Conservation (phyloP, 805 yeast species). For the Lipomyces spencermartinsiae region DNA sequence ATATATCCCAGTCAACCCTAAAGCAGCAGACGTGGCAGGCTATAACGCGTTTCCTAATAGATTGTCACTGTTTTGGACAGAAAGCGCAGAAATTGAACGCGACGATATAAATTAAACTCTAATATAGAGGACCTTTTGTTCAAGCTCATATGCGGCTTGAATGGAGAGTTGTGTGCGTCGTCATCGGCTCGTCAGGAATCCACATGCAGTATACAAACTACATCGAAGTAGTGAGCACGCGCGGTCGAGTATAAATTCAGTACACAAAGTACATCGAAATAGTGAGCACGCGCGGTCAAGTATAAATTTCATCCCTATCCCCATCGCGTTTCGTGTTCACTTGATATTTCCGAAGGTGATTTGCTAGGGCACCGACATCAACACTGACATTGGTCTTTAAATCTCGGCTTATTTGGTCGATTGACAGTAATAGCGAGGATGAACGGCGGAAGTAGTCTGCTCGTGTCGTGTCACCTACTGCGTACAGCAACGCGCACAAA, state of each 20-base stretch:
- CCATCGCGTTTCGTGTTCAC: not conserved
- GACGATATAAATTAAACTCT: too few relatives aligned
- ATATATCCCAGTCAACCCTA: not conserved
- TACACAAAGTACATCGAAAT: not conserved
- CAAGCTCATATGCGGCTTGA: too few relatives aligned
- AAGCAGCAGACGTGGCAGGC: not conserved
- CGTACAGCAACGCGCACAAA: not conserved
- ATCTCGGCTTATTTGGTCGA: not conserved
- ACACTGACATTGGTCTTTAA: not conserved
- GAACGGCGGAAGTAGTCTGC: not conserved
- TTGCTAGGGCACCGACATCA: not conserved
- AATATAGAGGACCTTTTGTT: too few relatives aligned
- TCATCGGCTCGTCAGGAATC: too few relatives aligned
- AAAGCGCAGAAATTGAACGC: not conserved
- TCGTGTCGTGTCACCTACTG: not conserved
- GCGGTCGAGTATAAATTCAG: not conserved
- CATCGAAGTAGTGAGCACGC: constrained; percentile 2
- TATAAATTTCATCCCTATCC: not conserved
- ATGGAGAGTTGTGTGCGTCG: too few relatives aligned
- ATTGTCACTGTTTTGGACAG: not conserved
- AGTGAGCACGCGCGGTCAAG: not conserved
- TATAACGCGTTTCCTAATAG: too few relatives aligned
- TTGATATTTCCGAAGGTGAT: not conserved
- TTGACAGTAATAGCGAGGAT: not conserved
- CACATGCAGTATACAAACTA: not conserved